Evolutionary conservation across 1,139 yeast species (phyloP), one percentile per base, ranked within the genome.

Genomic region (Geotrichum australiense): DNA sequence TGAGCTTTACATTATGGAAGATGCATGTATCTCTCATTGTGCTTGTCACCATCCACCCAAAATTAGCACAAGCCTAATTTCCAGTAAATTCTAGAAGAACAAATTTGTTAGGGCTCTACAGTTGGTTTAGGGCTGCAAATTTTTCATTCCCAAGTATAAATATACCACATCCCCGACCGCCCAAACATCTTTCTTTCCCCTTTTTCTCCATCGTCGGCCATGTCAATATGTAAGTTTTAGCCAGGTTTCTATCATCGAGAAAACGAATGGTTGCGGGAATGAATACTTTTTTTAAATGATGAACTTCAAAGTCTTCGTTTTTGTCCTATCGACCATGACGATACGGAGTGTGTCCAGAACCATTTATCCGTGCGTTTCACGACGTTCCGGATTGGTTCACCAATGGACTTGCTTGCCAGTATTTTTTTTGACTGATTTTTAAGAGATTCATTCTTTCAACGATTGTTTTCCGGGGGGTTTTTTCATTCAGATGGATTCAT

Each of bases 261-360:
- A n/a, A n/a, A n/a, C n/a, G n/a, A n/a, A n/a, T n/a, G n/a, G n/a
- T n/a, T n/a, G n/a, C n/a, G n/a, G n/a, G n/a, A n/a, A n/a, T n/a
- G n/a, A n/a, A n/a, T n/a, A n/a, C n/a, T n/a, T 39, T 21, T 35
- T 37, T 35, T 39, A 47, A 22, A 50, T 57, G 62, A 58, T 58
- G 62, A 56, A 46, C 40, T 51, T 53, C 59, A 61, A 48, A 54
- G 79, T 76, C 78, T 83, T 78, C 78, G 79, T 84, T 81, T 76
- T 73, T 78, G 72, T 85, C 73, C 81, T 76, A 64, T 74, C 86
- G 89, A 80, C 85, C 75, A 74, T 80, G 89, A 78, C 80, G 86
- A 80, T 80, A 78, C 79, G 76, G 76, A 68, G 78, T 77, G 68
- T 65, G 81, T 73, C 66, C 63, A 47, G 50, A 51, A 49, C 42